Evolutionary conservation across 305 asterid genomes (phyloP).

Genomic region (Fraxinus sp.): DNA sequence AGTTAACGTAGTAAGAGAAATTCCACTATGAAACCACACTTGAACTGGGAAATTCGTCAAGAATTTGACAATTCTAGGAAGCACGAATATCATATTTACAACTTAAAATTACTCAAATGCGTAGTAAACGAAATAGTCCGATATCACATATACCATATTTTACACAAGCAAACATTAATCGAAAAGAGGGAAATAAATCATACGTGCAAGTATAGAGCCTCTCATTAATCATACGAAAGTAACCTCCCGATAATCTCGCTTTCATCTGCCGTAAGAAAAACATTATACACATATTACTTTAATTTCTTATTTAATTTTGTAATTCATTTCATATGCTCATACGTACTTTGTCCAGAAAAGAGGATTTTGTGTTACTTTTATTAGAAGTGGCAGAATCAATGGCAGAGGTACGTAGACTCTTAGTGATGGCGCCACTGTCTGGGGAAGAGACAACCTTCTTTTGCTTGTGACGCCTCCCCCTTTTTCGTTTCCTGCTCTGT

Average conservation of each 20-base stretch:
- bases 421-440: background rate
- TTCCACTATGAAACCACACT: background rate
- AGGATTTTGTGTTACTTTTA: slow-evolving; percentile 38
- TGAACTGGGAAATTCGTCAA: background rate
- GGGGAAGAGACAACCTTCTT: background rate
- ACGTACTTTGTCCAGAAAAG: slow-evolving; percentile 45
- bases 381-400: slow-evolving; percentile 21
- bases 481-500: slow-evolving; percentile 41
- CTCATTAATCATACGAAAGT: slow-evolving; percentile 90
- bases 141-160: background rate
- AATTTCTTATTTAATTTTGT: background rate
- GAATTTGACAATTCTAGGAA: background rate
- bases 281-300: background rate
- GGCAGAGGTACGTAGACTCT: slow-evolving; percentile 12
- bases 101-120: background rate
- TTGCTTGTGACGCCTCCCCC: slow-evolving; percentile 22
- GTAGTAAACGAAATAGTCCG: background rate
- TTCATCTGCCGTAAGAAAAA: slow-evolving; percentile 53
- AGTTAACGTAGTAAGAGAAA: background rate
- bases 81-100: background rate
- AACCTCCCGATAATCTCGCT: slow-evolving; percentile 81
- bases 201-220: slow-evolving; percentile 91
- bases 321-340: background rate
- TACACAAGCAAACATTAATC: background rate
- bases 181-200: background rate